A percentile compares a stretch with the other conserved stretches of the same genome.
These are phyloP conservation scores for Corynespora cassiicola DNA, from an alignment of 2,329 filamentous ascomycete species.

Conservation along the genomic window DNA sequence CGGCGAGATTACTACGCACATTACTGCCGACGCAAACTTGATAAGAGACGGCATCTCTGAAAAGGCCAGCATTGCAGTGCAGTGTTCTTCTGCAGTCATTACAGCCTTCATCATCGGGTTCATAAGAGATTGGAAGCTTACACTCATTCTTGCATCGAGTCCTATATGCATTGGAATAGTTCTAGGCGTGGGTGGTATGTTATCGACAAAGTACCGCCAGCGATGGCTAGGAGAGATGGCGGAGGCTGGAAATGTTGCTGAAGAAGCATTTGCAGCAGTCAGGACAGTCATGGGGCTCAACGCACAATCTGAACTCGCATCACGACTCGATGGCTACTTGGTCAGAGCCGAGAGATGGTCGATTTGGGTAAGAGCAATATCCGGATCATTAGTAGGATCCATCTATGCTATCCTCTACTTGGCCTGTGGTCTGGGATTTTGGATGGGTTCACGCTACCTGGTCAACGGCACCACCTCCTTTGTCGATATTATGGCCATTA, in stretches of 20 bases:
- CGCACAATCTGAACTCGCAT: too few relatives aligned
- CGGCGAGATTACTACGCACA: constrained; percentile 80
- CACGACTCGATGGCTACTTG: too few relatives aligned
- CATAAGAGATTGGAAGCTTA: constrained; percentile 87
- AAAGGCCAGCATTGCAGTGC: constrained; percentile 13
- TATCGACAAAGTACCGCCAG: too few relatives aligned
- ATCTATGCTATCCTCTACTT: constrained; percentile 7
- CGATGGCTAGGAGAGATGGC: too few relatives aligned
- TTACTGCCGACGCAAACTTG: constrained; percentile 88
- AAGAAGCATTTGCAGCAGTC: too few relatives aligned
- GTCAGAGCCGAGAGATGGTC: too few relatives aligned
- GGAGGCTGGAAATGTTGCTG: too few relatives aligned
- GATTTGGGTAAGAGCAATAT: too few relatives aligned
- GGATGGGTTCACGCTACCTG: constrained; percentile 48
- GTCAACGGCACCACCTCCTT: constrained; percentile 26
- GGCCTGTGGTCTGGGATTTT: constrained; percentile 5
- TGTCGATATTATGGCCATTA: constrained; percentile 3
- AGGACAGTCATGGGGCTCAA: too few relatives aligned
- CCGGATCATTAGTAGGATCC: not conserved
- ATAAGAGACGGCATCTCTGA: constrained; percentile 80
- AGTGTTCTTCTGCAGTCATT: constrained; percentile 61
- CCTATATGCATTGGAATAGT: constrained; percentile 2
- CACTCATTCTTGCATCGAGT: constrained; percentile 79
- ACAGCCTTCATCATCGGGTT: constrained; percentile 90
- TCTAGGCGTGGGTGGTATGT: not conserved